These are phyloP conservation scores for Xylaria polymorpha DNA, from an alignment of 2,329 filamentous ascomycete genomes.

Conservation along the genomic window DNA sequence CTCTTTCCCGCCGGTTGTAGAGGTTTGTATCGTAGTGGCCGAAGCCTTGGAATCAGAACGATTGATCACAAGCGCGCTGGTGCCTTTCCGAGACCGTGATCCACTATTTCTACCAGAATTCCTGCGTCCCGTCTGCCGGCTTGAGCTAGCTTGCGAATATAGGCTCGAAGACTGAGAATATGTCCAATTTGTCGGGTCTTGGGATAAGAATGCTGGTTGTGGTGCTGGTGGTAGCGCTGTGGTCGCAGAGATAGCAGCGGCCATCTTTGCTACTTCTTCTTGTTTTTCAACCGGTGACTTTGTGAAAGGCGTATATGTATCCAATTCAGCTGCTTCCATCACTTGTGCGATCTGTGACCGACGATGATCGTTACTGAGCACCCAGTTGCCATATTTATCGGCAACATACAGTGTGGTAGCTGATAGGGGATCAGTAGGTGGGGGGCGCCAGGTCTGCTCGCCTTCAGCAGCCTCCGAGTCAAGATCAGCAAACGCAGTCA, in stretches of 20 bases:
- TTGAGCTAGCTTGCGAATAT: slow-evolving; percentile 52
- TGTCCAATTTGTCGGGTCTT: slow-evolving; percentile 38
- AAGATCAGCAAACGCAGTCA: slow-evolving; percentile 50
- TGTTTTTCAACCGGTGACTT: slow-evolving; percentile 48
- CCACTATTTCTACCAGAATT: slow-evolving; percentile 38
- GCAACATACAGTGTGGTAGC: slow-evolving; percentile 62
- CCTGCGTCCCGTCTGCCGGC: slow-evolving; percentile 36
- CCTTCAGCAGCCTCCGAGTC: slow-evolving; percentile 51
- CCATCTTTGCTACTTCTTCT: slow-evolving; percentile 45
- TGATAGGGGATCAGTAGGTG: slow-evolving; percentile 58
- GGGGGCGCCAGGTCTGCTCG: slow-evolving; percentile 63
- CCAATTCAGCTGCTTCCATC: slow-evolving; percentile 43
- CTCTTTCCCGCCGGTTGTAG: slow-evolving; percentile 45
- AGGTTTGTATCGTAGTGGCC: slow-evolving; percentile 54
- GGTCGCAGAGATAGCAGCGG: slow-evolving; percentile 42
- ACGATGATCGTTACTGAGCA: slow-evolving; percentile 56
- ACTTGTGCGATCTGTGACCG: slow-evolving; percentile 41
- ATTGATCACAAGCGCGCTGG: slow-evolving; percentile 32
- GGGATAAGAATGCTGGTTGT: slow-evolving; percentile 50
- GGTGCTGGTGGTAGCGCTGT: slow-evolving; percentile 44
- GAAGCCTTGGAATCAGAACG: slow-evolving; percentile 51
- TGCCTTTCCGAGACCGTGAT: slow-evolving; percentile 39
- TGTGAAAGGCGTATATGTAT: slow-evolving; percentile 49
- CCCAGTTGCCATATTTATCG: slow-evolving; percentile 66
- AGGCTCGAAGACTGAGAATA: slow-evolving; percentile 52